Conservation (phyloP, 192 early-diverging fungal genomes). For the Rhizoclosmatium sp. region DNA sequence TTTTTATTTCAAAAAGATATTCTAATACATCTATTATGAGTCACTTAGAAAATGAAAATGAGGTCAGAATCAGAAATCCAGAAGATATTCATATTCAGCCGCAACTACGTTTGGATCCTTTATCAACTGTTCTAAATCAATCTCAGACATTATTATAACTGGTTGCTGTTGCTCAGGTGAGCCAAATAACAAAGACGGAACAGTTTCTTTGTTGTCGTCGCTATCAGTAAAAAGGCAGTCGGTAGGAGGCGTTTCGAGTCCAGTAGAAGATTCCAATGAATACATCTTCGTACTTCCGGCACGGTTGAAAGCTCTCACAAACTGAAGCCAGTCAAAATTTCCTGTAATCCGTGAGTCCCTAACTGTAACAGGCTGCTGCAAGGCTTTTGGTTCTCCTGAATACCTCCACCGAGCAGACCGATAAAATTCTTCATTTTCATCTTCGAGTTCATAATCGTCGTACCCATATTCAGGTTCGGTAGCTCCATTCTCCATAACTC, state of each 20-base stretch:
- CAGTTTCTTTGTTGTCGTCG: not conserved
- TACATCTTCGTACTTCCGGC: not conserved
- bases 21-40: not conserved
- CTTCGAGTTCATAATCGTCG: not conserved
- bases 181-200: conserved; percentile 24
- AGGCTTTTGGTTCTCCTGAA: not conserved
- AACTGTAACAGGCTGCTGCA: conserved; percentile 1
- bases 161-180: conserved; percentile 14
- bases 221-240: conserved; percentile 19
- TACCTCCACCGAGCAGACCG: not conserved
- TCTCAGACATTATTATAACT: conserved; percentile 4
- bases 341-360: not conserved
- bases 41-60: not conserved
- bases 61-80: not conserved
- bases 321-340: not conserved
- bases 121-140: conserved; percentile 23
- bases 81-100: not conserved
- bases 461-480: not conserved
- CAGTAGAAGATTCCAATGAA: not conserved
- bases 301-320: not conserved
- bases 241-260: not conserved
- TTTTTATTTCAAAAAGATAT: not conserved
- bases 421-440: not conserved
- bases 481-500: not conserved
- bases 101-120: conserved; percentile 24